A percentile compares a stretch with the other conserved stretches of the same genome.
Evolutionary conservation across 2,329 filamentous ascomycete genomes (phyloP).

Genomic region (Fusarium secorum): DNA sequence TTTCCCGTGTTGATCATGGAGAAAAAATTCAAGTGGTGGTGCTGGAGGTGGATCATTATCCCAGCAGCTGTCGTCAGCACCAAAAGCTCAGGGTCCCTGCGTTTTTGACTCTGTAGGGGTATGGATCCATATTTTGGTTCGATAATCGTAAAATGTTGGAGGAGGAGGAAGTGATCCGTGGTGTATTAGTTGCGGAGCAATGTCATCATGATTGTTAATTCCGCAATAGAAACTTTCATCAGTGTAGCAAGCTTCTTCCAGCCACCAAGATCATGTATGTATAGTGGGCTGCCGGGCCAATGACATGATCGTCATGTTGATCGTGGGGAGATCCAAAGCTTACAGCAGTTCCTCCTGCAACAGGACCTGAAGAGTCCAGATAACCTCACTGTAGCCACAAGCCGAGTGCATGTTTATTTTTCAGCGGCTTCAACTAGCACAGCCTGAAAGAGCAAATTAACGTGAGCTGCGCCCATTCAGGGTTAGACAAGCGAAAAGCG

Average conservation of each 20-base stretch:
- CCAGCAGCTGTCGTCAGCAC: conserved; percentile 39
- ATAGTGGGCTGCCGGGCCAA: conserved; percentile 30
- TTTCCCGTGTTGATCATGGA: conserved; percentile 14
- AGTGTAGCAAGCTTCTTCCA: conserved; percentile 14
- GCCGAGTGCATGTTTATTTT: conserved; percentile 1
- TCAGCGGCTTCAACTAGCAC: conserved; percentile 21
- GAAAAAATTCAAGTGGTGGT: conserved; percentile 20
- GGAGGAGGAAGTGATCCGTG: neutral
- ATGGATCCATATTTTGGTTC: conserved; percentile 10
- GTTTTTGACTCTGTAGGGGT: neutral
- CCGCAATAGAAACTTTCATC: conserved; percentile 11
- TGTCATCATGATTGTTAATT: conserved; percentile 18
- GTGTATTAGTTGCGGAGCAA: conserved; percentile 2
- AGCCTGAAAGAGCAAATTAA: conserved; percentile 12
- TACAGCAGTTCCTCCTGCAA: neutral
- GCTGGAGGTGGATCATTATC: conserved; percentile 21
- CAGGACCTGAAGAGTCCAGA: neutral
- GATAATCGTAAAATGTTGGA: neutral
- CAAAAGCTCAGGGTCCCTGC: conserved; percentile 25
- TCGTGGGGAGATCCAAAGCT: conserved; percentile 18
- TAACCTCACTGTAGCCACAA: neutral
- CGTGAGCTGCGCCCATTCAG: conserved; percentile 31
- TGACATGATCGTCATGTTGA: conserved; percentile 31
- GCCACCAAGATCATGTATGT: conserved; percentile 1
- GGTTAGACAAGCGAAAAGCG: conserved; percentile 16